Percentiles rank a stretch among this genome's conserved stretches.
Evolutionary conservation across 768 basidiomycete species (phyloP).

Genomic region (Dendrothele bispora): DNA sequence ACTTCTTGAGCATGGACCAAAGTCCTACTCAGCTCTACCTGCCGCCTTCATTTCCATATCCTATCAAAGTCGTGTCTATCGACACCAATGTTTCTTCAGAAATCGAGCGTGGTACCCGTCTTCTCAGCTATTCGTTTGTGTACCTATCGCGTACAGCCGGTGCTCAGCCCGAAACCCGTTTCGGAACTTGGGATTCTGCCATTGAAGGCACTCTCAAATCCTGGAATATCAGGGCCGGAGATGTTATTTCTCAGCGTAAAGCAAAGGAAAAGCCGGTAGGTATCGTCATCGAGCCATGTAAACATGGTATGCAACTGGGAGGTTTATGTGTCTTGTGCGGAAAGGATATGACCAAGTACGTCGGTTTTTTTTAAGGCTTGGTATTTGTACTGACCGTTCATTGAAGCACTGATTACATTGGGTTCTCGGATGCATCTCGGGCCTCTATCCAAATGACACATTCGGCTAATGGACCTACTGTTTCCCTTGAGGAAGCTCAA

Average conservation of each 20-base stretch:
- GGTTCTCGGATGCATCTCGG: slow-evolving; percentile 81
- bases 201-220: slow-evolving; percentile 74
- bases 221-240: slow-evolving; percentile 71
- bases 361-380: slow-evolving; percentile 12
- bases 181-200: slow-evolving; percentile 89
- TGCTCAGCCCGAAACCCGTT: slow-evolving; percentile 62
- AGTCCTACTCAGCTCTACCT: slow-evolving; percentile 75
- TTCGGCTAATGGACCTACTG: slow-evolving; percentile 86
- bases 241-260: slow-evolving; percentile 57
- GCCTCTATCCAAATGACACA: slow-evolving; percentile 95
- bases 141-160: slow-evolving; percentile 48
- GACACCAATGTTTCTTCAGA: slow-evolving; percentile 43
- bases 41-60: slow-evolving; percentile 80
- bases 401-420: slow-evolving; percentile 76
- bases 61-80: slow-evolving; percentile 77
- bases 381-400: slow-evolving; percentile 14
- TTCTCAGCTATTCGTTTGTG: slow-evolving; percentile 84
- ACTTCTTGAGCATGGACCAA: slow-evolving; percentile 17
- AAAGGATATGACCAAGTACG: slow-evolving; percentile 91
- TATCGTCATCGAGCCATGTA: slow-evolving; percentile 86
- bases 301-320: slow-evolving; percentile 89
- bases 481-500: slow-evolving; percentile 90
- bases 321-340: slow-evolving; percentile 95
- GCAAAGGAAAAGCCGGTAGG: slow-evolving; percentile 64
- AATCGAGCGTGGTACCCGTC: slow-evolving; percentile 70